Evolutionary conservation across 352 stramenopile species (phyloP).

Genomic region (Pilasporangium apinafurcum): DNA sequence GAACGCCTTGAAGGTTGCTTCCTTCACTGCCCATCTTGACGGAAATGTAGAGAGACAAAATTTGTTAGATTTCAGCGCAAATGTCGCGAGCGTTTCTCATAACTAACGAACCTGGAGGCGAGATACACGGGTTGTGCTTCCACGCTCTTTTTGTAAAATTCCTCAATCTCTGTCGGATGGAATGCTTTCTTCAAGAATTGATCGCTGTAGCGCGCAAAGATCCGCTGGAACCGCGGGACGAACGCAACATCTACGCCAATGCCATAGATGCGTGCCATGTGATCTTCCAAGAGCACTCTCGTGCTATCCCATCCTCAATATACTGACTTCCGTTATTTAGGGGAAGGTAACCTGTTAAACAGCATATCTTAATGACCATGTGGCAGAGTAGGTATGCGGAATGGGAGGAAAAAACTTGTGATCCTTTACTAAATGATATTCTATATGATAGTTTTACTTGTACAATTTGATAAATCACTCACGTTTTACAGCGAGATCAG

Average conservation of each 20-base stretch:
- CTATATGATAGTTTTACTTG: too few species aligned
- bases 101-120: slow-evolving; percentile 34
- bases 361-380: too few species aligned
- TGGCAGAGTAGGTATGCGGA: too few species aligned
- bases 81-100: neutral
- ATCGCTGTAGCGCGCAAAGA: slow-evolving; percentile 48
- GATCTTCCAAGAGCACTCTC: too few species aligned
- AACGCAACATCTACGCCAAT: slow-evolving; percentile 71
- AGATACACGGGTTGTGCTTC: slow-evolving; percentile 44
- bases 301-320: too few species aligned
- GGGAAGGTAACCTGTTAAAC: too few species aligned
- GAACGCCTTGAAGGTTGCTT: slow-evolving; percentile 82
- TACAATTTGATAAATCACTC: too few species aligned
- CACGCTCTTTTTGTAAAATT: slow-evolving; percentile 38
- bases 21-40: slow-evolving; percentile 70
- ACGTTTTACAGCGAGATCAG: too few species aligned
- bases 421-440: too few species aligned
- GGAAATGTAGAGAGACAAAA: neutral
- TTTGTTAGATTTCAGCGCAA: neutral
- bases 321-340: too few species aligned
- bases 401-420: too few species aligned
- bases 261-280: too few species aligned
- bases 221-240: slow-evolving; percentile 45
- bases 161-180: slow-evolving; percentile 55
- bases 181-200: slow-evolving; percentile 56